Percentiles rank a stretch among this genome's conserved stretches.
Conservation (phyloP, 148 eudicot species). For the Vaccinium darrowii region DNA sequence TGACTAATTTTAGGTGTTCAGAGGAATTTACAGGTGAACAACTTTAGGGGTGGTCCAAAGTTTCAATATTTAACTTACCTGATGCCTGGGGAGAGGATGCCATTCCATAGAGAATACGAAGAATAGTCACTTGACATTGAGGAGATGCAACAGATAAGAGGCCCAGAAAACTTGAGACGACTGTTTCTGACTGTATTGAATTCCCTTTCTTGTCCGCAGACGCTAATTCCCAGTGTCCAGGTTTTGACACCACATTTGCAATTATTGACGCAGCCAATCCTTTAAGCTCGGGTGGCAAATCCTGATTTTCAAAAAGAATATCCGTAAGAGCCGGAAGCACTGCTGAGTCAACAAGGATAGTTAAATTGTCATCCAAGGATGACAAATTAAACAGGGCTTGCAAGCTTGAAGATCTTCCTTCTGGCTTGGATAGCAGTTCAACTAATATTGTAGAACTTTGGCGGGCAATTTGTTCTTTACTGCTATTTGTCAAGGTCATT, state of each 20-base stretch:
- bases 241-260: constrained; percentile 57
- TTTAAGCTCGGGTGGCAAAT: constrained; percentile 33
- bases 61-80: constrained; percentile 31
- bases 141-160: constrained; percentile 42
- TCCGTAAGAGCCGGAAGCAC: constrained; percentile 50
- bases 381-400: constrained; percentile 54
- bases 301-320: constrained; percentile 42
- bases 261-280: constrained; percentile 51
- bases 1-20: not conserved
- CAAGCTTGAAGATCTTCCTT: constrained; percentile 46
- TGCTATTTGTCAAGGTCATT: constrained; percentile 55
- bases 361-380: constrained; percentile 56
- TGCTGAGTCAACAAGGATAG: constrained; percentile 56
- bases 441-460: constrained; percentile 50
- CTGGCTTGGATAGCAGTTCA: constrained; percentile 49
- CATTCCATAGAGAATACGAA: constrained; percentile 55
- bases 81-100: constrained; percentile 66
- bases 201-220: constrained; percentile 43
- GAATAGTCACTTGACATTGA: constrained; percentile 49
- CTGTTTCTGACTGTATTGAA: constrained; percentile 42
- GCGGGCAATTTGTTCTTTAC: constrained; percentile 58
- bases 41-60: not conserved
- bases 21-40: not conserved
- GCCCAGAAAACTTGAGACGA: constrained; percentile 39
- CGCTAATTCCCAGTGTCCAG: constrained; percentile 75